Evolutionary conservation across 805 yeast species (phyloP).

Genomic region (Saccharomyces eubayanus): DNA sequence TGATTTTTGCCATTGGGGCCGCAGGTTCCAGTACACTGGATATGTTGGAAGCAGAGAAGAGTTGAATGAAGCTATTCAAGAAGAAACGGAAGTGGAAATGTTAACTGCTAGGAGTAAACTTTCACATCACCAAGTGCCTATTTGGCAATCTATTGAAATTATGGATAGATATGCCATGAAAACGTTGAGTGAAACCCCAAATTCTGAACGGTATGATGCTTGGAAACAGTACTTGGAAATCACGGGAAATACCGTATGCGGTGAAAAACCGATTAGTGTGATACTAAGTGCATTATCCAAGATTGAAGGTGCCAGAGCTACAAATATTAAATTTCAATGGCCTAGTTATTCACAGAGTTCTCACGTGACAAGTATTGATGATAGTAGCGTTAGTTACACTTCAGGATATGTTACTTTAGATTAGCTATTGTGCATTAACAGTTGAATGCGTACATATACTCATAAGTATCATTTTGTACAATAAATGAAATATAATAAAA

Average conservation of each 20-base stretch:
- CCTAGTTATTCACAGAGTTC: conserved; percentile 74
- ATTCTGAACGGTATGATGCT: conserved; percentile 43
- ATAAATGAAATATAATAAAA: neutral
- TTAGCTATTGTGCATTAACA: neutral
- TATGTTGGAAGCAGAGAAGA: conserved; percentile 34
- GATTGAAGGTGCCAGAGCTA: conserved; percentile 7
- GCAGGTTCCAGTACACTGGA: conserved; percentile 49
- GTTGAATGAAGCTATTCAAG: conserved; percentile 26
- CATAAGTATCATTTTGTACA: neutral
- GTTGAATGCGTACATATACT: neutral
- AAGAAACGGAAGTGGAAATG: conserved; percentile 27
- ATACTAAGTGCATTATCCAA: conserved; percentile 42
- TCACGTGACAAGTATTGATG: conserved; percentile 37
- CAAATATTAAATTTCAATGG: conserved; percentile 47
- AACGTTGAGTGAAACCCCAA: conserved; percentile 33
- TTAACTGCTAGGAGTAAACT: conserved; percentile 24
- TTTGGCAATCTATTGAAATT: conserved; percentile 63
- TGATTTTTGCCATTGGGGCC: conserved; percentile 95
- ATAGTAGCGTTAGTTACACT: conserved; percentile 88
- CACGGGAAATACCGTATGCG: conserved; percentile 90
- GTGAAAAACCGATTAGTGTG: conserved; percentile 72
- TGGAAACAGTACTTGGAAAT: conserved; percentile 61
- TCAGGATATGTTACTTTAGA: conserved; percentile 51
- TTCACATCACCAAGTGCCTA: conserved; percentile 36
- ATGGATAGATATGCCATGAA: conserved; percentile 69